Conservation (phyloP, 768 basidiomycete species). For the Rossbeevera mucosa region DNA sequence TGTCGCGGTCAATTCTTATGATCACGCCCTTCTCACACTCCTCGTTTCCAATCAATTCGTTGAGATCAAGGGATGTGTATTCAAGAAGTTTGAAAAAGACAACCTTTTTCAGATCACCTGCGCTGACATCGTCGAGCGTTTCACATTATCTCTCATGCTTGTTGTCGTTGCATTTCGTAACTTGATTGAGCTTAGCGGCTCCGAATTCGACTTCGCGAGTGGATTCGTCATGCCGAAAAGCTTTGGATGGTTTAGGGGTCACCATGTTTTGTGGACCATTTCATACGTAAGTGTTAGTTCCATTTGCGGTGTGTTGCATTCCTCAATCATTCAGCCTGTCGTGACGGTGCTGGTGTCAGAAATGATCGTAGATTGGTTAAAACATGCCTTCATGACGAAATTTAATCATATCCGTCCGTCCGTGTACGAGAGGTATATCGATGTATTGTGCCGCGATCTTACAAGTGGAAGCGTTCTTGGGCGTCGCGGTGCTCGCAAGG, state of each 20-base stretch:
- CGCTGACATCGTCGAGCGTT: slow-evolving; percentile 97
- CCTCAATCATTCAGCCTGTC: slow-evolving; percentile 60
- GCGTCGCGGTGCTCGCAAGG: slow-evolving; percentile 66
- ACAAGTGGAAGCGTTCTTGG: slow-evolving; percentile 72
- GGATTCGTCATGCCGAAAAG: slow-evolving; percentile 75
- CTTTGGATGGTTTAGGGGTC: slow-evolving; percentile 80
- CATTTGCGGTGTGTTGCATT: not conserved
- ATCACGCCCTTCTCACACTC: slow-evolving; percentile 89
- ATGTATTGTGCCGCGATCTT: slow-evolving; percentile 92
- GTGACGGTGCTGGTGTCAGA: slow-evolving; percentile 88
- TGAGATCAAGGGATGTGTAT: slow-evolving; percentile 98
- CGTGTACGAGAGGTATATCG: slow-evolving; percentile 92
- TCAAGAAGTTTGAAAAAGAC: slow-evolving; percentile 99
- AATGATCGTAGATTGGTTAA: slow-evolving; percentile 96
- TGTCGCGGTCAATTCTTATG: slow-evolving; percentile 97
- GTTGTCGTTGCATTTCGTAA: slow-evolving; percentile 89
- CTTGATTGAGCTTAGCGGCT: slow-evolving; percentile 88
- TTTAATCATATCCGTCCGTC: slow-evolving; percentile 97
- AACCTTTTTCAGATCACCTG: slow-evolving; percentile 98
- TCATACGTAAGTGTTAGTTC: slow-evolving; percentile 62
- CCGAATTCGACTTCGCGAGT: slow-evolving; percentile 73
- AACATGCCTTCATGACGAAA: slow-evolving; percentile 99
- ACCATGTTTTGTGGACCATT: slow-evolving; percentile 79
- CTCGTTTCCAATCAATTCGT: slow-evolving; percentile 98
- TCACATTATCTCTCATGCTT: slow-evolving; percentile 88